These are phyloP conservation scores for Phragmites australis DNA, from an alignment of 176 grass and related monocot species.

Conservation along the genomic window DNA sequence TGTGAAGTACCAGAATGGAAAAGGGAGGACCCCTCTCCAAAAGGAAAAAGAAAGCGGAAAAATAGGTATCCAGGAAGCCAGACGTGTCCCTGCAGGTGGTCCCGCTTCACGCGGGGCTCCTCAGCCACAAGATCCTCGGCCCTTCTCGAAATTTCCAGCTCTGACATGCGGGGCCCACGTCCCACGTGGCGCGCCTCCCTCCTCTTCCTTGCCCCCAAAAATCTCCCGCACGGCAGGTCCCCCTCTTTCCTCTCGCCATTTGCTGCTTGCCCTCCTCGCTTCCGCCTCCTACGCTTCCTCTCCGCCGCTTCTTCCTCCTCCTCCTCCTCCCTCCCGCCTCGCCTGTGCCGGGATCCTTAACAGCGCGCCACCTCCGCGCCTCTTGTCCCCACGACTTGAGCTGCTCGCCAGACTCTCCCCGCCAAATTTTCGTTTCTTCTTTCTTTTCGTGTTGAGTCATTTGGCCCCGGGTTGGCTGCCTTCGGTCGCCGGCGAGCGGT, in stretches of 20 bases:
- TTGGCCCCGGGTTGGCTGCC: not conserved
- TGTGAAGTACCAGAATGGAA: not conserved
- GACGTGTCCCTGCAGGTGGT: conserved; percentile 7
- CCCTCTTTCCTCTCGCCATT: conserved; percentile 9
- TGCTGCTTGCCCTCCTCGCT: not conserved
- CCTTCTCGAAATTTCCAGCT: conserved; percentile 52
- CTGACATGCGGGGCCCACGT: conserved; percentile 22
- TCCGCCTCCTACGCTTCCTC: not conserved
- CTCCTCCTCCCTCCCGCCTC: not conserved
- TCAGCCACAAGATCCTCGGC: conserved; percentile 50
- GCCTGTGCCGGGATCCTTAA: not conserved
- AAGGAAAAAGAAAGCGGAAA: not conserved
- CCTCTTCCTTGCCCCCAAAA: conserved; percentile 17
- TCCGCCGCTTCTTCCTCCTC: not conserved
- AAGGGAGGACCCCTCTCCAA: not conserved
- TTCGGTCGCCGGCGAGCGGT: not conserved
- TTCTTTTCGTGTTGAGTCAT: not conserved
- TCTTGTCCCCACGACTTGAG: too few relatives aligned
- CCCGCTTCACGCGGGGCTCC: not conserved
- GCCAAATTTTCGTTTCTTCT: not conserved
- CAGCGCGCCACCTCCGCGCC: not conserved
- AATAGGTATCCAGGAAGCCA: not conserved
- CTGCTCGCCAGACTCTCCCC: conserved; percentile 3
- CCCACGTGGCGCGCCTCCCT: conserved; percentile 48
- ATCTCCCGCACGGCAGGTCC: conserved; percentile 34